A percentile compares a stretch with the other conserved stretches of the same genome.
phyloP scores from a whole-genome alignment of 2,329 filamentous ascomycete genomes.

The Dactylonectria macrodidyma region DNA sequence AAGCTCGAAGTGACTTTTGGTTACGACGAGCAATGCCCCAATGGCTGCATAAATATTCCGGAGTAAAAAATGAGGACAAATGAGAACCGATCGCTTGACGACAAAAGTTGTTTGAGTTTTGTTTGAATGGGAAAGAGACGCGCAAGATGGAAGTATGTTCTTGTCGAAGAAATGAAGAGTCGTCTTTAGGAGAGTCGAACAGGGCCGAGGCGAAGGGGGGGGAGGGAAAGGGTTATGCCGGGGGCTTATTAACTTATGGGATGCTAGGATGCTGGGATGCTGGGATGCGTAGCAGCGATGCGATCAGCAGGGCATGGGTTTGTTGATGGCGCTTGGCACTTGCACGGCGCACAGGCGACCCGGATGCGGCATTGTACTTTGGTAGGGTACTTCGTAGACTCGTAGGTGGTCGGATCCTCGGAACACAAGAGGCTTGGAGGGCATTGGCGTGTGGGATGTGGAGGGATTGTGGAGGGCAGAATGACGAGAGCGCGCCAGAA shows the following conservation, averaged over 20 bases:
- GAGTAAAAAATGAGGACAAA: neutral
- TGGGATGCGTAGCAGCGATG: conserved; percentile 34
- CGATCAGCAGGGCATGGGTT: conserved; percentile 37
- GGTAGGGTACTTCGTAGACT: no score
- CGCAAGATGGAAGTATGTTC: conserved; percentile 4
- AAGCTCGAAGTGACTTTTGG: conserved; percentile 47
- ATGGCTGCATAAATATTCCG: conserved; percentile 30
- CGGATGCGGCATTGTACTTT: conserved; percentile 16
- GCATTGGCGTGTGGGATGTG: neutral
- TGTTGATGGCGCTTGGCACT: conserved; percentile 38
- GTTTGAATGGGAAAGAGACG: neutral
- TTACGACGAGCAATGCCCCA: conserved; percentile 39
- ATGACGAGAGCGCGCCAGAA: conserved; percentile 17
- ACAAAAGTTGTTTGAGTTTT: neutral
- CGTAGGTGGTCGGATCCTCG: conserved; percentile 41
- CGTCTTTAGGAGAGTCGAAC: conserved; percentile 19
- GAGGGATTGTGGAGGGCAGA: conserved; percentile 10
- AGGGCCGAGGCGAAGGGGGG: conserved; percentile 20
- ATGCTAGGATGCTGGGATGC: no score
- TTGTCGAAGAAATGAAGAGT: conserved; percentile 41
- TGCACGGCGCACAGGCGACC: conserved; percentile 16
- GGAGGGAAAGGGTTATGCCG: conserved; percentile 27
- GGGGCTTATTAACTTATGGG: conserved; percentile 38
- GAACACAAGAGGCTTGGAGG: conserved; percentile 34
- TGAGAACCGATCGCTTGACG: conserved; percentile 28